Conservation (phyloP, 2,329 filamentous ascomycete genomes). For the Trichoderma pleuroti region DNA sequence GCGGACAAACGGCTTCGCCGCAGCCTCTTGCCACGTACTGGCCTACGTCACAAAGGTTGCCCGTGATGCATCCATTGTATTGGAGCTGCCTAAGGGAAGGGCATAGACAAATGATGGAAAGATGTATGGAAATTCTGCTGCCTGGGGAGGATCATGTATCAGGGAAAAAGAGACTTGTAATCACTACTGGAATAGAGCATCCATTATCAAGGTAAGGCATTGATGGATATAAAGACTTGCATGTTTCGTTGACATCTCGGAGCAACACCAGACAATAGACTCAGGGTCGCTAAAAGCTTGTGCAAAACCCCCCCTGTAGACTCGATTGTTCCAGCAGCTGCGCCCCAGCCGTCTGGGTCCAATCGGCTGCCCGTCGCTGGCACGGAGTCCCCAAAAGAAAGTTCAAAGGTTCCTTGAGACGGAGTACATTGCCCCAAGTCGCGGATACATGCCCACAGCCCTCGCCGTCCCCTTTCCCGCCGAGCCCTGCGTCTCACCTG, state of each 20-base stretch:
- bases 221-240: background rate
- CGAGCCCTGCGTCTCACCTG: background rate
- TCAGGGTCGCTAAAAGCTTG: background rate
- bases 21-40: slow-evolving; percentile 23
- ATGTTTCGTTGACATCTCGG: background rate
- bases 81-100: slow-evolving; percentile 1
- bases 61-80: background rate
- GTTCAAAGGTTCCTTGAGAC: background rate
- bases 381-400: background rate
- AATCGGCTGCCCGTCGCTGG: background rate
- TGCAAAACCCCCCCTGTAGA: background rate
- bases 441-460: background rate
- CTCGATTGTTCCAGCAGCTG: background rate
- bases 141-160: background rate
- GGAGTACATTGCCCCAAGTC: background rate
- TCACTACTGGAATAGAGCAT: background rate
- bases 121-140: background rate
- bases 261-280: background rate
- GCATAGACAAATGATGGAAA: background rate
- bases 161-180: background rate
- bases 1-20: slow-evolving; percentile 5
- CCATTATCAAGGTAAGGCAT: no score
- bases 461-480: background rate
- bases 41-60: slow-evolving; percentile 22
- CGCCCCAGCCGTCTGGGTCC: slow-evolving; percentile 2